phyloP scores from a whole-genome alignment of 345 rosid species.

The Nephelium lappaceum region DNA sequence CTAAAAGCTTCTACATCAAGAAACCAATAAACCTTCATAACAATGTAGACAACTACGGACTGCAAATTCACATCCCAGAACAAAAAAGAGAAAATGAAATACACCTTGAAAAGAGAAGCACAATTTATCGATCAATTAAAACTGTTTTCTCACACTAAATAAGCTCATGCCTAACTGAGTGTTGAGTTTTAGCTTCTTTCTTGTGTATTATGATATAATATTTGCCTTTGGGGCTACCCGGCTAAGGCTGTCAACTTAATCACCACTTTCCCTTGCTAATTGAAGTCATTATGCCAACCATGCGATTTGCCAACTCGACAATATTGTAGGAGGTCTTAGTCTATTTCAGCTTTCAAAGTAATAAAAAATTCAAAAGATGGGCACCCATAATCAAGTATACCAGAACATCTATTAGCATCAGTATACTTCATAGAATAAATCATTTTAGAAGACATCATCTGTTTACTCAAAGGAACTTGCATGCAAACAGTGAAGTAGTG shows the following conservation, averaged over 20 bases:
- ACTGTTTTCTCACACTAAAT: not conserved
- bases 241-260: not conserved
- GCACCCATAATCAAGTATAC: not conserved
- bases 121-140: not conserved
- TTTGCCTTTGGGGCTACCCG: not conserved
- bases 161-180: not conserved
- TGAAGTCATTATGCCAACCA: not conserved
- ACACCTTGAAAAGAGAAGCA: not conserved
- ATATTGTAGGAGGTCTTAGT: not conserved
- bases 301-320: not conserved
- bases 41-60: not conserved
- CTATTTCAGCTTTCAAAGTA: not conserved
- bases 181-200: not conserved
- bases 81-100: not conserved
- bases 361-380: not conserved
- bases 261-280: not conserved
- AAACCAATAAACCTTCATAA: not conserved
- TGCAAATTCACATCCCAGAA: not conserved
- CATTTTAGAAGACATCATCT: not conserved
- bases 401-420: not conserved
- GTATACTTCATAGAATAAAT: not conserved
- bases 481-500: not conserved
- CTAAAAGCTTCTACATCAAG: not conserved
- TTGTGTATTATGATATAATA: not conserved
- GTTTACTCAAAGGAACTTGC: not conserved